Evolutionary conservation across 257 asterid species (phyloP), one percentile per base, ranked within the genome.

Genomic region (Solanum acaule): DNA sequence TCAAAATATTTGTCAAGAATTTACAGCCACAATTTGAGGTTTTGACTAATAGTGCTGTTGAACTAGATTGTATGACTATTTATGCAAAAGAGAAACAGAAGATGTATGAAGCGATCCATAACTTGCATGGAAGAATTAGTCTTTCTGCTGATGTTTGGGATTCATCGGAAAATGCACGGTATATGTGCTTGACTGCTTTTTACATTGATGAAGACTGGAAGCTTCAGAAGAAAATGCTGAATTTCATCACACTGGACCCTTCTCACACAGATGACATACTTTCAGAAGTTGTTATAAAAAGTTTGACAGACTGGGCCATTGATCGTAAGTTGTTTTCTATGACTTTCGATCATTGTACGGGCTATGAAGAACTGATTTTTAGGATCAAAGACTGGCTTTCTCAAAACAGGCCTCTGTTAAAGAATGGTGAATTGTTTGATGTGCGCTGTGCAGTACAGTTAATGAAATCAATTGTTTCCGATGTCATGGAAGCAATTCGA

Each of bases 11-110:
- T 68, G 96, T 94, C 86, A 97, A 93, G 93, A 95, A 95, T 91
- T 93, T 97, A 89, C 99, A 96, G 91, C 99, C 99, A 65, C 67
- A 94, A 91, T 97, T 97, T 91, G 99, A 96, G 87, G 91, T 94
- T 70, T 92, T 94, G 88, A 88, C 87, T 65, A 91, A 87, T 89
- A 94, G 90, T 81, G 92, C 93, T 71, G 88, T 95, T 89, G 99
- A 96, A 91, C 88, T 90, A 16, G 99, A 97, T 89, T 97, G 99
- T 83, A 89, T 96, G 94, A 40, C 93, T 72, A 92, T 97, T 76
- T 95, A 92, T 65, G 89, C 87, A 84, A 94, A 93, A 89, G 98
- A 97, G 94, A 97, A 94, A 88, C 96, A 94, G 90, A 95, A 93
- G 92, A 87, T 96, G 37, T 93, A 93, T 20, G 96, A 94, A 84